Base-by-base conservation (phyloP, 768 basidiomycete species). In the Gloeophyllum trabeum region DNA sequence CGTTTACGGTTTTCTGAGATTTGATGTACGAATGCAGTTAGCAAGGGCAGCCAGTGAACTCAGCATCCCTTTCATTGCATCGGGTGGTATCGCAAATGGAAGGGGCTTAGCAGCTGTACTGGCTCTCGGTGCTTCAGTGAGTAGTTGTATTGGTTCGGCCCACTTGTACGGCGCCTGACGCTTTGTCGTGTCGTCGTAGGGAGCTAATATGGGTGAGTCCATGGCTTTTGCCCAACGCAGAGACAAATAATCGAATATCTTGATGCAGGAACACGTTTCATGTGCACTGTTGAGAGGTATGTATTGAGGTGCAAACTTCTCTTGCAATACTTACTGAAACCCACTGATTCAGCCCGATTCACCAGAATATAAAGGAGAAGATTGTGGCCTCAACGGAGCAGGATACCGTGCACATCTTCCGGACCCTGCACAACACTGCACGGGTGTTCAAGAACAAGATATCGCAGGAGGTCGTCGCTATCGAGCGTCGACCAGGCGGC, bases 371-470 rank as follows among this genome's bases (percentile, higher is more conserved):
- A 70, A 96, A 97, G 58, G 71, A 91, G 41, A 84, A 76, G 59
- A 94, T 96, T 37, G 81, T 96, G 25, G 67, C 74, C 12, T 81
- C 89, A 10, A 78, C 72, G 1, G 93, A 96, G 58, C 71, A 72
- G 42, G 87, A 91, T 57, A 90, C 90, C 0, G 57, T 84, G 2
- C 91, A 93, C 59, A 92, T 96, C 51, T 91, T 96, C 70, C 76
- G 92, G 40, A 90, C 86, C 1, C 61, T 94, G 36, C 69, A 71
- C 54, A 89, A 91, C 54, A 88, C 87, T 2, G 76, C 85, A 10
- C 74, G 87, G n/a, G 85, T 89, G 7, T 87, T 70, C 69, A 90
- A 82, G 68, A 93, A 93, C 64, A 75, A 75, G 42, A 77, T 94
- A 19, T 68, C 92, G 12, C 55, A 73, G 55, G 81, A 94, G 57